Conservation (phyloP, 345 rosid genomes). For the Eucalyptus dawsonii region DNA sequence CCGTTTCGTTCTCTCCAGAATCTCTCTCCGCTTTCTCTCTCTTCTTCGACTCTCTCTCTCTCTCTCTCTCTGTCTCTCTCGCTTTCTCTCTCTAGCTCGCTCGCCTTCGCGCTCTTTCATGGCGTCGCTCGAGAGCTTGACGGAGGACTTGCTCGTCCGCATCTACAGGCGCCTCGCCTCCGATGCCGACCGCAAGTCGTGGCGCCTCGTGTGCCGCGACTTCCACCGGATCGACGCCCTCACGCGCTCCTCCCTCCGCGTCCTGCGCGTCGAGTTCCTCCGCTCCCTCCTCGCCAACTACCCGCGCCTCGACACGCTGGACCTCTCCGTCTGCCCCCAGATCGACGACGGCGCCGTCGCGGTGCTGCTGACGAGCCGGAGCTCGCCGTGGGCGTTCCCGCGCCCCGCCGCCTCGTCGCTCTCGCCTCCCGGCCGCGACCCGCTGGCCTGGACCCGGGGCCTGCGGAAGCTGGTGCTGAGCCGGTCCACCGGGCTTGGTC, state of each 20-base stretch:
- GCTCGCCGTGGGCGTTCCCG: background rate
- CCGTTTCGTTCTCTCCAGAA: background rate
- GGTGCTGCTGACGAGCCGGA: slow-evolving; percentile 4
- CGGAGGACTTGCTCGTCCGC: slow-evolving; percentile 66
- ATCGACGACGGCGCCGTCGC: slow-evolving; percentile 50
- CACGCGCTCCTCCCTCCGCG: slow-evolving; percentile 35
- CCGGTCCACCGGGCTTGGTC: slow-evolving; percentile 51
- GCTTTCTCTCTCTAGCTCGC: background rate
- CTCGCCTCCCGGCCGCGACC: background rate
- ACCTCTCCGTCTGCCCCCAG: slow-evolving; percentile 76
- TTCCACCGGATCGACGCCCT: slow-evolving; percentile 57
- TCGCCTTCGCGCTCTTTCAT: background rate
- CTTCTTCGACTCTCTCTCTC: background rate
- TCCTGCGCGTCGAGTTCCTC: slow-evolving; percentile 65
- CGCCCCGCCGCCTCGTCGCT: background rate
- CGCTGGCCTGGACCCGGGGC: slow-evolving; percentile 17
- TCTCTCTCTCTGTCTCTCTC: background rate
- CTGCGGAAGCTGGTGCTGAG: slow-evolving; percentile 45
- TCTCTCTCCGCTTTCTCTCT: background rate
- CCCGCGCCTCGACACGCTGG: slow-evolving; percentile 36
- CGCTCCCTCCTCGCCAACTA: slow-evolving; percentile 28
- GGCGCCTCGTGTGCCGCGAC: slow-evolving; percentile 69
- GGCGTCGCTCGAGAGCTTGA: slow-evolving; percentile 28
- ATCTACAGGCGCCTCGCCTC: slow-evolving; percentile 27
- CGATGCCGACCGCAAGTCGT: slow-evolving; percentile 42